A percentile compares a stretch with the other conserved stretches of the same genome.
Conservation (phyloP, 306 rosid species). For the Acmispon strigosus region DNA sequence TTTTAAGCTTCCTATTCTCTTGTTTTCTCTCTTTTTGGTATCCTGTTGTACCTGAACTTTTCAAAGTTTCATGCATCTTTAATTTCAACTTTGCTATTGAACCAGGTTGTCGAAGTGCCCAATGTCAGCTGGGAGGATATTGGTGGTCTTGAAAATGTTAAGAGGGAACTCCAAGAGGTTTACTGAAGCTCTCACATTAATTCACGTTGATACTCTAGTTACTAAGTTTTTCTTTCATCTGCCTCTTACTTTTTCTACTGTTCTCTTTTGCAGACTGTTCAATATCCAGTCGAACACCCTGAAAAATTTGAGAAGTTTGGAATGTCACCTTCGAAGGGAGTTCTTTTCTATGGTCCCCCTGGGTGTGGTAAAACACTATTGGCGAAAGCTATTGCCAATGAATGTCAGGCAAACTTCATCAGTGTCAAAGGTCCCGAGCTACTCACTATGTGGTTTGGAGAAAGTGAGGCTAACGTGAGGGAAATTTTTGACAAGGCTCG, state of each 20-base stretch:
- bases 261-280: constrained; percentile 73
- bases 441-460: constrained; percentile 99
- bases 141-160: constrained; percentile 98
- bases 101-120: constrained; percentile 96
- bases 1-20: neutral
- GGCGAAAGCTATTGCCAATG: constrained; percentile 97
- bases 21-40: constrained; percentile 7
- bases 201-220: neutral
- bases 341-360: constrained; percentile 98
- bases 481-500: constrained; percentile 99
- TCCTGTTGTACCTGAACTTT: neutral
- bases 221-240: neutral
- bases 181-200: neutral
- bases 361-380: constrained; percentile 99
- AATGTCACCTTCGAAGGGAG: constrained; percentile 99
- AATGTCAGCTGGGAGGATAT: constrained; percentile 90
- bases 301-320: constrained; percentile 97
- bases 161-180: constrained; percentile 99
- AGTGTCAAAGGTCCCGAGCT: constrained; percentile 98
- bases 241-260: neutral
- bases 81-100: constrained; percentile 18
- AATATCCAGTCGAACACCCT: constrained; percentile 99
- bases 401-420: constrained; percentile 97
- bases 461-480: constrained; percentile 98
- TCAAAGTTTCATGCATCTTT: neutral